Percentiles rank a stretch among this genome's conserved stretches.
These are phyloP conservation scores for Chalciporus sphaerocephalus DNA, from an alignment of 768 basidiomycete species.

Conservation along the genomic window DNA sequence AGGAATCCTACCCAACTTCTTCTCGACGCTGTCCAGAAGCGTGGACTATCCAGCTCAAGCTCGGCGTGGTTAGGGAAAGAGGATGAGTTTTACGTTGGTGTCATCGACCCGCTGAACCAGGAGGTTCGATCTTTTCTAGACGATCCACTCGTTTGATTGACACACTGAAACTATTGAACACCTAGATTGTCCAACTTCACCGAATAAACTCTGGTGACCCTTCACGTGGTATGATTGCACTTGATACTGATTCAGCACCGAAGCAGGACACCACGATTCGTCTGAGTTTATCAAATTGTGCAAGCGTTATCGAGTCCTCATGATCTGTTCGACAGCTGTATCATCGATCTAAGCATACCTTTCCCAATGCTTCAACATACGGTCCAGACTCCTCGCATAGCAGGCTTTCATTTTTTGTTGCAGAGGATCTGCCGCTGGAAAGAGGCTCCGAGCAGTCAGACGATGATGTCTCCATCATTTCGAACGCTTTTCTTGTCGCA, in stretches of 20 bases:
- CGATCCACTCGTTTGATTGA: background rate
- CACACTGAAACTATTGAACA: background rate
- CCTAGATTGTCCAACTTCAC: constrained; percentile 45
- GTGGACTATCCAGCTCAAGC: constrained; percentile 26
- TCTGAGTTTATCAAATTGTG: constrained; percentile 30
- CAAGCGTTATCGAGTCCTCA: background rate
- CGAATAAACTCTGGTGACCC: constrained; percentile 70
- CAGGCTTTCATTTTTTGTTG: constrained; percentile 23
- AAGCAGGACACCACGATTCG: constrained; percentile 47
- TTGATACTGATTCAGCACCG: constrained; percentile 53
- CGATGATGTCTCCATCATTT: constrained; percentile 1
- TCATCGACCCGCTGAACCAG: constrained; percentile 20
- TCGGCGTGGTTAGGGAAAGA: constrained; percentile 41
- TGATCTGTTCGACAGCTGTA: constrained; percentile 36
- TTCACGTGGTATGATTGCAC: constrained; percentile 60
- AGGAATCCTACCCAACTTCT: constrained; percentile 60
- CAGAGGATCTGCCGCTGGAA: constrained; percentile 16
- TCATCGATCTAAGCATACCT: constrained; percentile 32
- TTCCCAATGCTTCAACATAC: background rate
- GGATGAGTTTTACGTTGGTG: constrained; percentile 56
- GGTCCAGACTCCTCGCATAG: constrained; percentile 3
- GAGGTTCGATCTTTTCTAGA: constrained; percentile 5
- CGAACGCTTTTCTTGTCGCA: constrained; percentile 38
- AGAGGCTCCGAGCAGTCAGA: background rate
- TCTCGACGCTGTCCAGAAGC: constrained; percentile 45